Base-by-base conservation (phyloP, 371 early-diverging fungal species). In the Mucor piriformis region DNA sequence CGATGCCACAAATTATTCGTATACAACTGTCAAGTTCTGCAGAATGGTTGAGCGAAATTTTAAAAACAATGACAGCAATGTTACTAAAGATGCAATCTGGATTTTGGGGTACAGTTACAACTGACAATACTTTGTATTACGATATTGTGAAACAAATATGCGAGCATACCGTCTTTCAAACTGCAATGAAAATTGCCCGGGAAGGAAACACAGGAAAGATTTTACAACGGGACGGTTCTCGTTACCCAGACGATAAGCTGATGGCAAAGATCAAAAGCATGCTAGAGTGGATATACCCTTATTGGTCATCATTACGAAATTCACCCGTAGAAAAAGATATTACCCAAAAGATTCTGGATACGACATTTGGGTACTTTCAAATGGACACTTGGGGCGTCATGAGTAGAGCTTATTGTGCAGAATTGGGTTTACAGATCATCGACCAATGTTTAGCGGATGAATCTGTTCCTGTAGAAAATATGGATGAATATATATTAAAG, bases 351-450 rank as follows among this genome's bases (percentile, higher is more conserved):
- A 55, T 76, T 35, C 35, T 77, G 13, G 70, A 72, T 38, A 64
- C 65, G 6, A 54, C 74, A 23, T 68, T 77, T 53, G 73, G 70
- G 0, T 72, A 73, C 29, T 77, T 77, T 48, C 81, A 81, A 53
- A 63, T 65, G 52, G 54, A 66, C 10, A 62, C 43, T 1, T 75
- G 74, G 76, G 56, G 76, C 5, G 50, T 61, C 1, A 55, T 70
- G 54, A 72, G 70, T 40, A 69, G 56, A 42, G 68, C 77, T 1
- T 65, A 60, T 56, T 73, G 71, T 47, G 67, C 67, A 2, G 68
- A 74, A 23, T 38, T 72, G 13, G 81, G 70, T 1, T 38, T 73
- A 20, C 60, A 67, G 13, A 60, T 80, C 7, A 65, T 79, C 2
- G 61, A 69, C 18, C 67, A 73, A 13, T 67, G 64, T 20, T 32